These are phyloP conservation scores for Cadophora sp. DNA, from an alignment of 2,329 filamentous ascomycete genomes.

Conservation along the genomic window DNA sequence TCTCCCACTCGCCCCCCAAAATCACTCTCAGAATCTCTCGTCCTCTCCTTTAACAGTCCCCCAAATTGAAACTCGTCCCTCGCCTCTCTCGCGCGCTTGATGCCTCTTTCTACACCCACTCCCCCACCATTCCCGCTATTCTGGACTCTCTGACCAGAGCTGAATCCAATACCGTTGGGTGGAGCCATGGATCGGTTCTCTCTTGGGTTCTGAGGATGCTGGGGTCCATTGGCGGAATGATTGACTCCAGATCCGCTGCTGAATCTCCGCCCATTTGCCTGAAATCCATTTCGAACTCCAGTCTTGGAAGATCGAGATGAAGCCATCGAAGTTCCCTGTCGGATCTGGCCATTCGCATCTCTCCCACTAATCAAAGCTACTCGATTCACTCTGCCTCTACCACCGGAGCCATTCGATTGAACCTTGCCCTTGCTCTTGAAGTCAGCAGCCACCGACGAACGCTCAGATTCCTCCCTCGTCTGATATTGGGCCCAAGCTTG, in stretches of 20 bases:
- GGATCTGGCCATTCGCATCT: not conserved
- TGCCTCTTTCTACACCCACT: not conserved
- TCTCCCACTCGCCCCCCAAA: not conserved
- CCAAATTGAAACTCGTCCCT: not conserved
- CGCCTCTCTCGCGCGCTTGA: not conserved
- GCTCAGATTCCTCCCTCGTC: not conserved
- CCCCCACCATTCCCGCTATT: not conserved
- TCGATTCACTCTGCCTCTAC: not conserved
- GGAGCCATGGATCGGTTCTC: not conserved
- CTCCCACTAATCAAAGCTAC: not conserved
- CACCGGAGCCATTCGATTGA: not conserved
- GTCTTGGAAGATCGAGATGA: not conserved
- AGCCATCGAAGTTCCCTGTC: not conserved
- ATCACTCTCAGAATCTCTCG: slow-evolving; percentile 12
- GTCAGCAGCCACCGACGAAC: not conserved
- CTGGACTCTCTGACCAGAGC: not conserved
- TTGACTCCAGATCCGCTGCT: not conserved
- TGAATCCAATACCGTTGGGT: not conserved
- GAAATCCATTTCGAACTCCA: not conserved
- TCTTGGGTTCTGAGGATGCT: not conserved
- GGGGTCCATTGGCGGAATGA: not conserved
- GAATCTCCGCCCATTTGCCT: not conserved
- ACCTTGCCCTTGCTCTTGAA: not conserved
- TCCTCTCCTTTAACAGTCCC: slow-evolving; percentile 5
- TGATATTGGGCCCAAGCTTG: not conserved